Conservation (phyloP, 2,329 filamentous ascomycete genomes). For the Aspergillus viridinutans region DNA sequence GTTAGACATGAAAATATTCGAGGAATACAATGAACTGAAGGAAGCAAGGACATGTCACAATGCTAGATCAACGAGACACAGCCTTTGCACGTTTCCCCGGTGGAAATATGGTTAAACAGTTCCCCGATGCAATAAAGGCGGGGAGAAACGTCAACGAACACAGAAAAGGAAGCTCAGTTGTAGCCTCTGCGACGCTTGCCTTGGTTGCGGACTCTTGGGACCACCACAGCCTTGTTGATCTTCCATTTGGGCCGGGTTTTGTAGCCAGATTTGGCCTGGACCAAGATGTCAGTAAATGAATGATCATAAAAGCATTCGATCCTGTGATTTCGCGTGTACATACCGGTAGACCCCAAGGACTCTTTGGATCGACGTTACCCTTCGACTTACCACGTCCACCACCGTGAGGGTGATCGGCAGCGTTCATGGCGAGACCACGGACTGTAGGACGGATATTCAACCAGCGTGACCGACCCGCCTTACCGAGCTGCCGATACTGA, state of each 20-base stretch:
- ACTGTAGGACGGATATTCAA: conserved; percentile 92
- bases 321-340: conserved; percentile 38
- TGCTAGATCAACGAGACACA: neutral
- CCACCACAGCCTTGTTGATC: conserved; percentile 85
- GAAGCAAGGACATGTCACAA: neutral
- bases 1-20: neutral
- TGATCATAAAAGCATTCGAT: conserved; percentile 5
- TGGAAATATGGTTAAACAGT: neutral
- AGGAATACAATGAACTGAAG: neutral
- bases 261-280: conserved; percentile 59
- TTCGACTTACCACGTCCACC: conserved; percentile 99
- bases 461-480: conserved; percentile 91
- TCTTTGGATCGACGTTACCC: conserved; percentile 92
- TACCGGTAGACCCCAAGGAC: conserved; percentile 94
- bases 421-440: conserved; percentile 98
- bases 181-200: conserved; percentile 75
- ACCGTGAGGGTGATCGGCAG: conserved; percentile 96
- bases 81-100: neutral
- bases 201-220: conserved; percentile 78
- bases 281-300: conserved; percentile 12
- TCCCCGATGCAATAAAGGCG: neutral
- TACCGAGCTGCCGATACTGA: conserved; percentile 86
- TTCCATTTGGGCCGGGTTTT: conserved; percentile 90
- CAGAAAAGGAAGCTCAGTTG: conserved; percentile 35
- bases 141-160: conserved; percentile 5